phyloP scores from a whole-genome alignment of 2,329 filamentous ascomycete genomes.

The Lasiodiplodia theobromae region DNA sequence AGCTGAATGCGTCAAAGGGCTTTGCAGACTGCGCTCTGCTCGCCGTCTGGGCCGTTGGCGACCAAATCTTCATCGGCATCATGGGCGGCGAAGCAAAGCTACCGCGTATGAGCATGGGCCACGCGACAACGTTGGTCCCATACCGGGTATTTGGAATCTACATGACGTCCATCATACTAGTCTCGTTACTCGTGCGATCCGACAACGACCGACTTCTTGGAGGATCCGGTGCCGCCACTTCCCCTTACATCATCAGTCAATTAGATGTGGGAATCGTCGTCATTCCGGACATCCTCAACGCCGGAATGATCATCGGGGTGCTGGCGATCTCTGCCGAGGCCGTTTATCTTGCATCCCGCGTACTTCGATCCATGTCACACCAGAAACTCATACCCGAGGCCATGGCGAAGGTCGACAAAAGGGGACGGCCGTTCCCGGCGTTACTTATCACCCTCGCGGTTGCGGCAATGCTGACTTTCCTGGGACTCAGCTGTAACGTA shows the following conservation, averaged over 20 bases:
- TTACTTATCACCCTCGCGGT: constrained; percentile 39
- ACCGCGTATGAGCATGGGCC: constrained; percentile 49
- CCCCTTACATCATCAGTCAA: constrained; percentile 44
- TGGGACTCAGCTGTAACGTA: constrained; percentile 37
- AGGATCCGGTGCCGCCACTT: constrained; percentile 39
- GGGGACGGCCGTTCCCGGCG: constrained; percentile 41
- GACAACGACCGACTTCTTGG: constrained; percentile 32
- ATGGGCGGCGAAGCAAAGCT: constrained; percentile 50
- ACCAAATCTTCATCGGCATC: constrained; percentile 49
- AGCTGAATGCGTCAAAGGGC: neutral
- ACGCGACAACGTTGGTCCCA: constrained; percentile 49
- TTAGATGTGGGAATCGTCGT: constrained; percentile 38
- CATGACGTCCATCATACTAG: constrained; percentile 39
- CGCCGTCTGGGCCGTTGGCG: constrained; percentile 34
- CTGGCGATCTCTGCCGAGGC: constrained; percentile 42
- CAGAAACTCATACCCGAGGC: constrained; percentile 39
- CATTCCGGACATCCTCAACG: constrained; percentile 43
- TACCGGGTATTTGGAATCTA: constrained; percentile 50
- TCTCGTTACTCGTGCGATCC: constrained; percentile 33
- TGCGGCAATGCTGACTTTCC: constrained; percentile 40
- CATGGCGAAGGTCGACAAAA: constrained; percentile 39
- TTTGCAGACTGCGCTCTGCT: constrained; percentile 18
- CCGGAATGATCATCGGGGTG: constrained; percentile 42
- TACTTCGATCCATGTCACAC: constrained; percentile 40
- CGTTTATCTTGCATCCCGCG: constrained; percentile 44